Conservation (phyloP, 768 basidiomycete species). For the Mycena galopus region DNA sequence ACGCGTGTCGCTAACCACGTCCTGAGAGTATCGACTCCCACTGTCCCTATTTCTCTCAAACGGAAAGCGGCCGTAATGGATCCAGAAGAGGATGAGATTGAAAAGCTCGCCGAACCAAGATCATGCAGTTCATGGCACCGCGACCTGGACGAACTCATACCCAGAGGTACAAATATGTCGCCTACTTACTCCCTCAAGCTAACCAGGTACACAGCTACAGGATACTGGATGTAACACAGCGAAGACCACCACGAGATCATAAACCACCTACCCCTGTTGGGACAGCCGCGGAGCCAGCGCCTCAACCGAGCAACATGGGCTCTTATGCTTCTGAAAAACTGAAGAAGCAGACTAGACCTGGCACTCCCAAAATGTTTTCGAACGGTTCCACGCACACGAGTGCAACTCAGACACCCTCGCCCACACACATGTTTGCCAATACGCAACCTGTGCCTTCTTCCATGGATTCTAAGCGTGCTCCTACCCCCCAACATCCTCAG, state of each 20-base stretch:
- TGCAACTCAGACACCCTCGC: conserved; percentile 36
- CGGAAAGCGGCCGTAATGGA: conserved; percentile 80
- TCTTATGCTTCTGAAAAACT: conserved; percentile 35
- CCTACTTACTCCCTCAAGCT: conserved; percentile 17
- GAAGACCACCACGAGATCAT: conserved; percentile 31
- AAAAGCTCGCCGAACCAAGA: conserved; percentile 80
- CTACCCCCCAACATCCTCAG: conserved; percentile 33
- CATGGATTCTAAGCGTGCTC: conserved; percentile 32
- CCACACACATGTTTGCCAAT: conserved; percentile 39
- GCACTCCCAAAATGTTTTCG: conserved; percentile 30
- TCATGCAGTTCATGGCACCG: conserved; percentile 86
- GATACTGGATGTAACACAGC: conserved; percentile 65
- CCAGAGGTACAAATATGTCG: conserved; percentile 58
- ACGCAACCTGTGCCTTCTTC: conserved; percentile 21
- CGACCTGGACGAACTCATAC: conserved; percentile 60
- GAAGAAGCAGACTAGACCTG: conserved; percentile 42
- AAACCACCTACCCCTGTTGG: conserved; percentile 28
- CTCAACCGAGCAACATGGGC: conserved; percentile 9
- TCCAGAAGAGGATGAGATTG: conserved; percentile 81
- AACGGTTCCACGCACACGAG: conserved; percentile 33
- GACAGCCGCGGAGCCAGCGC: conserved; percentile 9
- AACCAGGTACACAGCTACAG: conserved; percentile 58
- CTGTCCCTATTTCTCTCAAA: conserved; percentile 80
- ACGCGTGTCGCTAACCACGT: conserved; percentile 83
- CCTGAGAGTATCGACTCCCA: conserved; percentile 77